phyloP scores from a whole-genome alignment of 2,329 filamentous ascomycete genomes.

The Byssochlamys sp. region DNA sequence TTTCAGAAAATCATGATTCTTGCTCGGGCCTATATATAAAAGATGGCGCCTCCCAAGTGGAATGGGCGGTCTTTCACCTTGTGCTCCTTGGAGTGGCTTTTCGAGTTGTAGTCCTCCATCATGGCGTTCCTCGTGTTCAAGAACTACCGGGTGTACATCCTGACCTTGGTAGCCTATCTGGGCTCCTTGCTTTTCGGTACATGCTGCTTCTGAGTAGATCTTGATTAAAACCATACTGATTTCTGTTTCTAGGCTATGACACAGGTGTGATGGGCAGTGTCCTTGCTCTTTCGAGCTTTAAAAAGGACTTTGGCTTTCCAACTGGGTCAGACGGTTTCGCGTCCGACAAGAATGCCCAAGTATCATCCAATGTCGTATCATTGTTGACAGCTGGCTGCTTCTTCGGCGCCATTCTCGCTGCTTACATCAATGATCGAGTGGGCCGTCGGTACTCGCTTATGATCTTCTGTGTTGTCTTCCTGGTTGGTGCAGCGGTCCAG shows the following conservation, averaged over 20 bases:
- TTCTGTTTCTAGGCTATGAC: slow-evolving; percentile 27
- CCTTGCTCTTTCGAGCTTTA: slow-evolving; percentile 31
- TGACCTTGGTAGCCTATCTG: slow-evolving; percentile 36
- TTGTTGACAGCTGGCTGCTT: slow-evolving; percentile 31
- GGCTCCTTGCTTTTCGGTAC: slow-evolving; percentile 37
- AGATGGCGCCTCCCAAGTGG: background rate
- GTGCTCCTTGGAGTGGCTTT: background rate
- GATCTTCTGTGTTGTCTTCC: slow-evolving; percentile 23
- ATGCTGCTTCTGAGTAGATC: slow-evolving; percentile 2
- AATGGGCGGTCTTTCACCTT: background rate
- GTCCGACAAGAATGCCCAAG: slow-evolving; percentile 23
- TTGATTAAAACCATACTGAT: background rate
- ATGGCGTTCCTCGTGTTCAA: slow-evolving; percentile 23
- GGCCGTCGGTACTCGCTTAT: slow-evolving; percentile 29
- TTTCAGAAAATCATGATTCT: background rate
- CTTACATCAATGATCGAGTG: slow-evolving; percentile 25
- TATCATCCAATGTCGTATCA: slow-evolving; percentile 31
- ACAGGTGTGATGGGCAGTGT: slow-evolving; percentile 36
- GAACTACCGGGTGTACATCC: slow-evolving; percentile 37
- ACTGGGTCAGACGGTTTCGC: slow-evolving; percentile 22
- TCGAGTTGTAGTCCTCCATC: background rate
- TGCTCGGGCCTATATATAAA: background rate
- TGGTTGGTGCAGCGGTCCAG: slow-evolving; percentile 27
- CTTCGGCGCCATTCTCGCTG: slow-evolving; percentile 29
- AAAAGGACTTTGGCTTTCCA: slow-evolving; percentile 32